A percentile compares a stretch with the other conserved stretches of the same genome.
Evolutionary conservation across 352 stramenopile genomes (phyloP).

Genomic region (Elongisporangium prolatum): DNA sequence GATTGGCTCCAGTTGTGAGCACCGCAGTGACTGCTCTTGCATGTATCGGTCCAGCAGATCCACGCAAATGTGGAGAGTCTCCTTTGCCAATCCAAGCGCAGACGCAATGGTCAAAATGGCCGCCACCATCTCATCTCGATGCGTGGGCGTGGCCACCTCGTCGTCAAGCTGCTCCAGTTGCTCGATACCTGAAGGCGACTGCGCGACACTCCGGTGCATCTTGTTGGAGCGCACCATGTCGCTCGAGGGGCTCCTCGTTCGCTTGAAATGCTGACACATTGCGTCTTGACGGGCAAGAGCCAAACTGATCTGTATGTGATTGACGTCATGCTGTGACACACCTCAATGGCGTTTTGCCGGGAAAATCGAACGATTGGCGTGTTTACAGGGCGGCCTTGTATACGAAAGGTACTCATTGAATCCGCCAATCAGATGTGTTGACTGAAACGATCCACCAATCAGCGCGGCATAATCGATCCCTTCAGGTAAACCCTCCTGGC

Average conservation of each 20-base stretch:
- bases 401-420: background rate
- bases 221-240: background rate
- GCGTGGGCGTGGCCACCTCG: slow-evolving; percentile 21
- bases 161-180: slow-evolving; percentile 5
- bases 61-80: slow-evolving; percentile 60
- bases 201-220: slow-evolving; percentile 1
- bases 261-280: slow-evolving; percentile 7
- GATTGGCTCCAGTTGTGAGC: slow-evolving; percentile 37
- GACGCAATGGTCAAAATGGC: slow-evolving; percentile 62
- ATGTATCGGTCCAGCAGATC: slow-evolving; percentile 54
- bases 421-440: background rate
- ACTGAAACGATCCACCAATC: background rate
- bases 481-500: background rate
- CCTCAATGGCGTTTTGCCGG: background rate
- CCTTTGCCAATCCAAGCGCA: slow-evolving; percentile 44
- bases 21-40: slow-evolving; percentile 12
- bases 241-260: slow-evolving; percentile 3
- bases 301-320: background rate
- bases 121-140: slow-evolving; percentile 62
- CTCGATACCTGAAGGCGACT: slow-evolving; percentile 18
- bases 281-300: background rate
- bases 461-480: background rate
- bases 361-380: background rate
- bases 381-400: background rate
- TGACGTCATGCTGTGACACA: slow-evolving; percentile 1